phyloP scores from a whole-genome alignment of 192 early-diverging fungal species.

The Jimgerdemannia flammicorona region DNA sequence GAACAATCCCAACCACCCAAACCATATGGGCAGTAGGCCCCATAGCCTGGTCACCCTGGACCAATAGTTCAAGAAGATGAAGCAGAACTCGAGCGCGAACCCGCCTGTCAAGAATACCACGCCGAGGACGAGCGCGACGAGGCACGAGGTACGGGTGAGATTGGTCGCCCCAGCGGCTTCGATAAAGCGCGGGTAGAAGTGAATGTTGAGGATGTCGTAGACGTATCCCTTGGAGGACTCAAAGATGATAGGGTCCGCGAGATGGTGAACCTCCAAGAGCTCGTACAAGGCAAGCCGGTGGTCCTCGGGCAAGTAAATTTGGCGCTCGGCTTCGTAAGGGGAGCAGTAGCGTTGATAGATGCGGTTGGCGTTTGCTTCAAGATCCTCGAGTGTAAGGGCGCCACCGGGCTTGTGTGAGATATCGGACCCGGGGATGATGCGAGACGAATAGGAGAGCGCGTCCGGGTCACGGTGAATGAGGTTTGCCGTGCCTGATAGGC shows the following conservation, averaged over 20 bases:
- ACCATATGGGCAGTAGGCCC: constrained; percentile 26
- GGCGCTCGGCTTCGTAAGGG: constrained; percentile 11
- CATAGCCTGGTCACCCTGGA: constrained; percentile 20
- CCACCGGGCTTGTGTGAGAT: background rate
- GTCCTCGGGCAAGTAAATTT: constrained; percentile 32
- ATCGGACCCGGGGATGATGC: constrained; percentile 7
- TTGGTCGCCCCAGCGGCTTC: constrained; percentile 36
- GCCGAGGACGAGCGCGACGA: constrained; percentile 18
- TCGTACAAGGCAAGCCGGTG: constrained; percentile 30
- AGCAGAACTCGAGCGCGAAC: constrained; percentile 30
- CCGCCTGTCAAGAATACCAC: constrained; percentile 24
- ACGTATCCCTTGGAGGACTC: constrained; percentile 37
- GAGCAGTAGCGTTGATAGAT: constrained; percentile 31
- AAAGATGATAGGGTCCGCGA: constrained; percentile 40
- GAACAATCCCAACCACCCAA: constrained; percentile 30
- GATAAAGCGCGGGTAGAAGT: constrained; percentile 39
- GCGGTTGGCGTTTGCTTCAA: constrained; percentile 27
- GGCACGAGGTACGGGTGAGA: constrained; percentile 11
- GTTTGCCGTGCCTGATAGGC: constrained; percentile 17
- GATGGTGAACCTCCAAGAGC: constrained; percentile 31
- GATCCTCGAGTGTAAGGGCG: constrained; percentile 16
- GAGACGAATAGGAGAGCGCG: constrained; percentile 8
- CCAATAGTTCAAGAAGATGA: constrained; percentile 31
- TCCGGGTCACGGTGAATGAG: background rate
- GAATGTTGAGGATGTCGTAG: constrained; percentile 39